These are phyloP conservation scores for Cladophialophora exuberans DNA, from an alignment of 2,329 filamentous ascomycete species.

Conservation along the genomic window DNA sequence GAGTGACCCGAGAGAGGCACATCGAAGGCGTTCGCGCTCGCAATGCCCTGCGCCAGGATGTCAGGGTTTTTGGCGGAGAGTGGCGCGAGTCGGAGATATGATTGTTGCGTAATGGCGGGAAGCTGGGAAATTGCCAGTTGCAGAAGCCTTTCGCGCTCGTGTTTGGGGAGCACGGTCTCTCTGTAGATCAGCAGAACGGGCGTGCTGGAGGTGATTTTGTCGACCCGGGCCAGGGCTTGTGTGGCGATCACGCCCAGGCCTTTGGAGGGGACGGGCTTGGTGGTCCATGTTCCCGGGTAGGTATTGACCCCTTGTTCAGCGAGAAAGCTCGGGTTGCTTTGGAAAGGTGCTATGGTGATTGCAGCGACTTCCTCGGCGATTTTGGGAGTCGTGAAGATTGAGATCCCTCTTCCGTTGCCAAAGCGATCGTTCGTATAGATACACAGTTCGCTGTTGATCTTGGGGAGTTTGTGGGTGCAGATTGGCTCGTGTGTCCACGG, in stretches of 20 bases:
- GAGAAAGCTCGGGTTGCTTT: background rate
- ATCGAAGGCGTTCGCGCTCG: conserved; percentile 24
- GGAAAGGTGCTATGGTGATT: conserved; percentile 1
- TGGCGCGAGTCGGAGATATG: conserved; percentile 1
- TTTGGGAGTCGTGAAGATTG: conserved; percentile 23
- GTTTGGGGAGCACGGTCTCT: conserved; percentile 7
- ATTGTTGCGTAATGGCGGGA: conserved; percentile 7
- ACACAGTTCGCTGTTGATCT: conserved; percentile 20
- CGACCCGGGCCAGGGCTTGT: conserved; percentile 1
- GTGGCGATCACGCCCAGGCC: conserved; percentile 25
- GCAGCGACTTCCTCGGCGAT: conserved; percentile 10
- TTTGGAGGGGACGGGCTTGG: conserved; percentile 7
- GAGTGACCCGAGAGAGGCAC: background rate
- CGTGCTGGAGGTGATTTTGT: conserved; percentile 18
- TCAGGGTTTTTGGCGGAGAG: conserved; percentile 5
- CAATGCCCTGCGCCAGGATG: conserved; percentile 20
- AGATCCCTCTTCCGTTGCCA: conserved; percentile 16
- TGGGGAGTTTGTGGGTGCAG: conserved; percentile 15
- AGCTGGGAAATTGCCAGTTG: conserved; percentile 19
- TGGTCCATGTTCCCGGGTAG: conserved; percentile 13
- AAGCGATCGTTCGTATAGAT: conserved; percentile 19
- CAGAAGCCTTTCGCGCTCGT: conserved; percentile 21
- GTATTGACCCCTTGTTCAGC: background rate
- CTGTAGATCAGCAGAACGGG: conserved; percentile 24
- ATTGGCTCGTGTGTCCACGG: conserved; percentile 21